A percentile compares a stretch with the other conserved stretches of the same genome.
These are phyloP conservation scores for Leccinum solheimii DNA, from an alignment of 1,284 basidiomycete genomes.

Conservation along the genomic window DNA sequence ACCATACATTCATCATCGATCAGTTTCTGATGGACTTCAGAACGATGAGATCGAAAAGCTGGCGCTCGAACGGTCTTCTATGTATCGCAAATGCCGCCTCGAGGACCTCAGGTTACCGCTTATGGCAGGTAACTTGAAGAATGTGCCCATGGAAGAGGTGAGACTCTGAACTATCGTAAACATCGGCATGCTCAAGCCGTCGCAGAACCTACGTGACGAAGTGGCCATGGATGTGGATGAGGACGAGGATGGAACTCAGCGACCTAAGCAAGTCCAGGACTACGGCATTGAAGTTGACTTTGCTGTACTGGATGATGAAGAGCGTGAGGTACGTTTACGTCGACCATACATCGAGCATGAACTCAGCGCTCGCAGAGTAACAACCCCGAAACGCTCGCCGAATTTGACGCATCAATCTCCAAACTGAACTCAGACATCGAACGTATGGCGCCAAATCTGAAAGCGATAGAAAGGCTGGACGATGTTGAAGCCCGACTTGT, in stretches of 20 bases:
- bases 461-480: constrained; percentile 91
- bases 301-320: constrained; percentile 76
- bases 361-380: constrained; percentile 51
- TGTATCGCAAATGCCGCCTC: constrained; percentile 90
- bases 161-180: constrained; percentile 13
- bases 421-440: constrained; percentile 86
- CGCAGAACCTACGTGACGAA: constrained; percentile 75
- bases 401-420: constrained; percentile 77
- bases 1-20: not conserved
- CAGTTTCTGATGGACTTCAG: constrained; percentile 38
- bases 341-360: not conserved
- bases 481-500: constrained; percentile 84
- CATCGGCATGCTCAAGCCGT: constrained; percentile 3
- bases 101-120: constrained; percentile 92
- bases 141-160: constrained; percentile 95
- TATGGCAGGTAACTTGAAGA: constrained; percentile 71
- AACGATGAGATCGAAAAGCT: constrained; percentile 94
- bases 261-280: constrained; percentile 70
- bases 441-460: constrained; percentile 94
- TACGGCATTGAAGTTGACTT: constrained; percentile 95
- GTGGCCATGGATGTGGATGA: constrained; percentile 90
- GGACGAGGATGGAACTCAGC: constrained; percentile 77
- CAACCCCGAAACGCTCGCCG: constrained; percentile 64
- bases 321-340: constrained; percentile 59
- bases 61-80: constrained; percentile 80